Evolutionary conservation across 805 yeast genomes (phyloP), one percentile per base, ranked within the genome.

Genomic region (Schizosaccharomyces pombe): DNA sequence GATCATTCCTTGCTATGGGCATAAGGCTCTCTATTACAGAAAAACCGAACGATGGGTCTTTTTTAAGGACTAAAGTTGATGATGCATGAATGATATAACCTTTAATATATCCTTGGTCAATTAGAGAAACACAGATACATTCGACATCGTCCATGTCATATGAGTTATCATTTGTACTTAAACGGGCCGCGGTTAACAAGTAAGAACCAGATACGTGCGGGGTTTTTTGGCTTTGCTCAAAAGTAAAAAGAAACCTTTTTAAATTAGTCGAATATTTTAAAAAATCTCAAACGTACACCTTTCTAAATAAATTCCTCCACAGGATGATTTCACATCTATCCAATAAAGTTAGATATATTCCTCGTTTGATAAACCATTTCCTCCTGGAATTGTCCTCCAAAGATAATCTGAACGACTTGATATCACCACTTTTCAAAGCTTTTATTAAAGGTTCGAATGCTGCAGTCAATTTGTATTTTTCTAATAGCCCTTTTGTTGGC

Each of bases 371-470:
- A 22, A 60, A 57, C 59, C 64, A 58, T 57, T 62, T 61, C 19
- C 57, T 57, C 43, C 62, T 55, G 63, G 57, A 65, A 57, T 43
- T 61, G n/a, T 22, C 39, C 19, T 49, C 39, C 47, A 71, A 53
- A 62, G 58, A 63, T 47, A 65, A 63, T 61, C 60, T 61, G 56
- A 72, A 70, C 4, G 59, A 62, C 3, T 57, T 56, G 33, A 73
- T 65, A 57, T 72, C 69, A 1, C 82, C 85, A 1, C 62, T 34
- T 52, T 64, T 63, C 5, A 79, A 61, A 5, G 68, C 62, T 1
- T 57, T 56, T n/a, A 63, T 60, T 22, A 81, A 58, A 11, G 66
- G 64, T 2, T 61, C 58, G 58, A 75, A 76, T 5, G 66, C 61
- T 31, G 57, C 68, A 32, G 64, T 58, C 12, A 69, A 58, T 47